Evolutionary conservation across 345 rosid species (phyloP), one percentile per base, ranked within the genome.

Genomic region (Jatropha curcas): DNA sequence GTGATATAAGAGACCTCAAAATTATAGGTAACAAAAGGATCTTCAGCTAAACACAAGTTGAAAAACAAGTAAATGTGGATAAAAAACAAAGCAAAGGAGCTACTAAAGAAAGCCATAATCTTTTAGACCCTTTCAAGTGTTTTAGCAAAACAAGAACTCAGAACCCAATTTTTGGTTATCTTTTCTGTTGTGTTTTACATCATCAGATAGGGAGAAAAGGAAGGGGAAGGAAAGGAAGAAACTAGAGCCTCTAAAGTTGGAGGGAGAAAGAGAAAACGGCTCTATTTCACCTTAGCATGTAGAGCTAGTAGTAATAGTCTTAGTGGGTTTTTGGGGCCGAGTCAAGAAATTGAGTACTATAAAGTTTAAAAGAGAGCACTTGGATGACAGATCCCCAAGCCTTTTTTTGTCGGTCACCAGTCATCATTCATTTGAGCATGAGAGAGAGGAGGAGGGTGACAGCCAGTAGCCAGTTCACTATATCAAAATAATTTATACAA

Each of bases 1-100:
- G 98, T 89, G 82, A 89, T 89, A 80, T 95, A 95, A 39, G 99
- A 87, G 76, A 95, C 92, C 78, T 86, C 92, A 57, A 95, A 95
- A 65, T 91, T 71, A 50, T 72, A 89, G 82, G 52, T 81, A 25
- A 78, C 90, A 77, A 79, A 84, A 19, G 97, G 94, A 86, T 95
- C 99, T 67, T 64, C 92, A 77, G 94, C 92, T n/a, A 76, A 86
- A 82, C 88, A 83, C 31, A 78, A 67, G 74, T 83, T 70, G 30
- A 67, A 35, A 20, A 89, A 81, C 74, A 87, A 81, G 67, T 65
- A 81, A 85, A 83, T 78, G 83, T 82, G 83, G 87, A 90, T 16
- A 63, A 84, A 80, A 77, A 84, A 71, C 87, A 89, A 79, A 70
- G 78, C 70, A 30, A 81, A 72, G 68, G 82, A 76, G 71, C 74